Evolutionary conservation across 2,329 filamentous ascomycete species (phyloP).

Genomic region (Colletotrichum zoysiae): DNA sequence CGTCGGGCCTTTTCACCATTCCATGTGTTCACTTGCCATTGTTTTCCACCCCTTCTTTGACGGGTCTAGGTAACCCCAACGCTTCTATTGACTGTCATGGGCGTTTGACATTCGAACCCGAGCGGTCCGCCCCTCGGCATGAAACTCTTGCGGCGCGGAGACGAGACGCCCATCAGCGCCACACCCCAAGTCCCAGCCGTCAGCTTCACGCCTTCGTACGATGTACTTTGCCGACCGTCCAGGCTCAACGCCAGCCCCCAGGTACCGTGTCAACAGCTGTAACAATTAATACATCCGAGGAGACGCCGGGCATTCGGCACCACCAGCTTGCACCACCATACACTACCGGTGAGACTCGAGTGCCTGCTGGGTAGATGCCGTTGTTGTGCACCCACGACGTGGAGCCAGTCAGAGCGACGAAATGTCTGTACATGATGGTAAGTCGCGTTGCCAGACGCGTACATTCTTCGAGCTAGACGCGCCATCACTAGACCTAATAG

Average conservation of each 20-base stretch:
- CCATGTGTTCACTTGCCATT: background rate
- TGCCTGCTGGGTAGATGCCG: background rate
- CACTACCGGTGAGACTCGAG: conserved; percentile 2
- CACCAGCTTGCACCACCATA: background rate
- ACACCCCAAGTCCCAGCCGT: background rate
- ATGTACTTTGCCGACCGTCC: background rate
- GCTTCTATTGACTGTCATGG: conserved; percentile 4
- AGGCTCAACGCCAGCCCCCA: background rate
- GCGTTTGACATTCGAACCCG: conserved; percentile 2
- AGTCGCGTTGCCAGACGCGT: conserved; percentile 2
- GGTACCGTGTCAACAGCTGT: background rate
- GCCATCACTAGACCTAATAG: background rate
- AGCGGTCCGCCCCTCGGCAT: conserved; percentile 9
- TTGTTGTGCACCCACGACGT: background rate
- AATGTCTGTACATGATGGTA: background rate
- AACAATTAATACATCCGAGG: background rate
- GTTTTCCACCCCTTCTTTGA: background rate
- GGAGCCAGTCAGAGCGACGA: background rate
- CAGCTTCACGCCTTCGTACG: background rate
- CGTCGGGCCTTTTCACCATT: background rate
- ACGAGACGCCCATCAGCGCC: conserved; percentile 21
- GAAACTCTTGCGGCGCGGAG: conserved; percentile 14
- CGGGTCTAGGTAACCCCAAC: conserved; percentile 3
- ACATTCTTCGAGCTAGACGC: conserved; percentile 16
- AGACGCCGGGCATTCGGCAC: background rate